Conservation (phyloP, 148 eudicot species). For the Selenicereus undatus region DNA sequence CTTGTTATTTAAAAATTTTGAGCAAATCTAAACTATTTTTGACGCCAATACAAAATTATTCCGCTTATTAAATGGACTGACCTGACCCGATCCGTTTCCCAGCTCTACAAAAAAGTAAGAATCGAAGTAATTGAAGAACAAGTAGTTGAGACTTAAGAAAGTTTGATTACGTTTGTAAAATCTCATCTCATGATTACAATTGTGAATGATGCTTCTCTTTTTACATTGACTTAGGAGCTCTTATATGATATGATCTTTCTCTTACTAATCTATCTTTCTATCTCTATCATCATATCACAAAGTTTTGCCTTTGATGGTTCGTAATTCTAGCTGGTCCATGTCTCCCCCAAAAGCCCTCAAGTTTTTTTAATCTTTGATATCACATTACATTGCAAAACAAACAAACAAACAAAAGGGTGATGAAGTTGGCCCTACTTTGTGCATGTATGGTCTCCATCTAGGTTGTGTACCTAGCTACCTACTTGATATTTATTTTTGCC, state of each 20-base stretch:
- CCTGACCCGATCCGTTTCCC: too few species aligned
- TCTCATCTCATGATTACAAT: conserved; percentile 33
- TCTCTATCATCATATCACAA: not conserved
- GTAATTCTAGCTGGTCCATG: conserved; percentile 30
- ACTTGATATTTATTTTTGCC: not conserved
- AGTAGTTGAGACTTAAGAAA: not conserved
- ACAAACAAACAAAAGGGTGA: not conserved
- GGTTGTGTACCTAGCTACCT: not conserved
- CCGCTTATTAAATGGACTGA: too few species aligned
- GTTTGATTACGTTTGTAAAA: conserved; percentile 26
- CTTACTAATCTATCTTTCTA: not conserved
- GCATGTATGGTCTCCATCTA: conserved; percentile 25
- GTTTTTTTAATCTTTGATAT: not conserved
- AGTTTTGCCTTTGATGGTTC: conserved; percentile 14
- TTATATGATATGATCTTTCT: not conserved
- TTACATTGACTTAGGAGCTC: conserved; percentile 34
- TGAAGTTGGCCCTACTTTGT: conserved; percentile 14
- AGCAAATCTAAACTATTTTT: too few species aligned
- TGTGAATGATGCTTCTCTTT: conserved; percentile 28
- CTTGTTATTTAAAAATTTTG: too few species aligned
- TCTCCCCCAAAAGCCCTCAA: conserved; percentile 25
- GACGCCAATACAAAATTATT: too few species aligned
- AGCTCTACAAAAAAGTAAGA: conserved; percentile 4
- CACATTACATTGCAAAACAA: not conserved
- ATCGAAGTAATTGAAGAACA: not conserved